phyloP scores from a whole-genome alignment of 768 basidiomycete genomes.

The Phanerochaete sordida region DNA sequence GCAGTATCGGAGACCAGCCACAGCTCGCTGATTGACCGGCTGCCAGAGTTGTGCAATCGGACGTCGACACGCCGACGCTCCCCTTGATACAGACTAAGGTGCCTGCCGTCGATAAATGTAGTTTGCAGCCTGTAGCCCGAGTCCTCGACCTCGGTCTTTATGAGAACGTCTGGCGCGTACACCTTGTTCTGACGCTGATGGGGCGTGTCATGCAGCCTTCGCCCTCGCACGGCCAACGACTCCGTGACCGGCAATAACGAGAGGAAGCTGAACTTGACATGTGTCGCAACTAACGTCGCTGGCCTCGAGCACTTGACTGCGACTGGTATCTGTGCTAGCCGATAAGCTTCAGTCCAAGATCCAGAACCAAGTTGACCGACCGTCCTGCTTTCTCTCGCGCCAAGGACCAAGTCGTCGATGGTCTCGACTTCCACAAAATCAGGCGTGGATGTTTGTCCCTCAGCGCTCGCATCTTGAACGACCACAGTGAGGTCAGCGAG shows the following conservation, averaged over 20 bases:
- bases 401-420: constrained; percentile 58
- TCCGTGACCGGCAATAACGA: constrained; percentile 68
- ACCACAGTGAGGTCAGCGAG: constrained; percentile 57
- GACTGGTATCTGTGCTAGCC: constrained; percentile 50
- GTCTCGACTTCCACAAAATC: constrained; percentile 54
- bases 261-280: constrained; percentile 67
- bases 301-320: constrained; percentile 51
- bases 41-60: constrained; percentile 66
- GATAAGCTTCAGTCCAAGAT: neutral
- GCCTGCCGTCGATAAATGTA: constrained; percentile 51
- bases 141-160: constrained; percentile 60
- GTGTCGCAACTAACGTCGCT: constrained; percentile 50
- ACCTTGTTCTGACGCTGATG: constrained; percentile 63
- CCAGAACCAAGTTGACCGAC: constrained; percentile 40
- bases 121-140: constrained; percentile 61
- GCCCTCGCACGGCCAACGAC: constrained; percentile 65
- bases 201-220: constrained; percentile 70
- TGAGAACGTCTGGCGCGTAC: constrained; percentile 66
- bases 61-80: constrained; percentile 56
- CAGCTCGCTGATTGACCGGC: constrained; percentile 56
- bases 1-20: constrained; percentile 62
- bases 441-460: constrained; percentile 29
- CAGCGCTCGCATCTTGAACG: constrained; percentile 38
- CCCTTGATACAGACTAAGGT: constrained; percentile 58
- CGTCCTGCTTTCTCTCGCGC: constrained; percentile 59